Base-by-base conservation (phyloP, 1,284 basidiomycete genomes). In the Acaromyces ingoldii region DNA sequence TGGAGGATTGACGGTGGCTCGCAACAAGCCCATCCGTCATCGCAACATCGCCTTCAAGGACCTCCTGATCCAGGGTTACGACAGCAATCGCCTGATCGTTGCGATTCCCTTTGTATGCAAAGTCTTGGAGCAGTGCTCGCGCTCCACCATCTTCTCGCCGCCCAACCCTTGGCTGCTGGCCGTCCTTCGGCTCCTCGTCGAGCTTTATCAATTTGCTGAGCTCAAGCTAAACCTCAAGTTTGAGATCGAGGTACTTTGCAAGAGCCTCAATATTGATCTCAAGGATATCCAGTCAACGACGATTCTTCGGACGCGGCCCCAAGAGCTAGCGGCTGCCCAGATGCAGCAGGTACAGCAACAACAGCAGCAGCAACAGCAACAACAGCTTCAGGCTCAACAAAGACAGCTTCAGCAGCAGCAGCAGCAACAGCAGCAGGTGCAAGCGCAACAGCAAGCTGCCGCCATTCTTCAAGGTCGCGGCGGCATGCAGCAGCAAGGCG, bases 111-210 rank as follows among this genome's bases (percentile, higher is more conserved):
- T 98, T 76, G 89, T 98, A 26, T 97, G 92, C 84, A 97, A 96
- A 77, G 87, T 93, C 4, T 82, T 99, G 50, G 89, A 92, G 73
- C 89, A 89, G 47, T 92, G 89, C 66, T 82, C 85, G 50, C 85
- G 86, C 71, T 96, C 91, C 38, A 85, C 81, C 58, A 89, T 98
- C 31, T 99, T 98, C 83, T 85, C 83, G 69, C 87, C 89, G 15
- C 95, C 95, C 24, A 99, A 98, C 76, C 95, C 95, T 1, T 99
- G 95, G 95, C 78, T 99, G 52, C 91, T 95, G 86, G 92, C 88
- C 0, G 88, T 98, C 57, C 81, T 98, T 63, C 84, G 87, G 59
- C 81, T 98, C 24, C 83, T 98, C 44, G 89, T 86, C 36, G 95
- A 99, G 77, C 82, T 99, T 19, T 98, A 99, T 77, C 90, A 93